Evolutionary conservation across 345 rosid species (phyloP), one percentile per base, ranked within the genome.

Genomic region (Linum usitatissimum): DNA sequence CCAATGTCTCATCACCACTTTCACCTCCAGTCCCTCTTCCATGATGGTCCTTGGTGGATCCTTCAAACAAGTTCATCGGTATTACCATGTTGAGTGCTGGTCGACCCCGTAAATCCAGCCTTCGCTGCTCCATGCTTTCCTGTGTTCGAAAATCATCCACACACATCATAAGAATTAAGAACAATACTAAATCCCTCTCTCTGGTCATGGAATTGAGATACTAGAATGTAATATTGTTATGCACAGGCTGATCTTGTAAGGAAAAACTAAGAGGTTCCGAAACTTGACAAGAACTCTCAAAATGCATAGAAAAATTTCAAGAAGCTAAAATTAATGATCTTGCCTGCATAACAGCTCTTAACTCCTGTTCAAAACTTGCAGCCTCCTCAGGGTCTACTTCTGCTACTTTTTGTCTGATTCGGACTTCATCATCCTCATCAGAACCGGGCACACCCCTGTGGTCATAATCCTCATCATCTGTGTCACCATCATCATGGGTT

Each of bases 121-220:
- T 86, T 49, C 95, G 86, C 68, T 94, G 99, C 79, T 94, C 99
- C 84, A 90, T 85, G 79, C 99, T 94, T 73, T 94, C 96, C 95
- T 90, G 92, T 75, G 79, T 45, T 72, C 5, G 58, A 55, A 55
- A 28, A 14, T 28, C 13, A 20, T 55, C 59, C 30, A 12, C 18
- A 18, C 23, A 18, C 19, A n/a, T 13, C 8, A 54, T n/a, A 8
- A 9, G 8, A n/a, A 9, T 21, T 54, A n/a, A 54, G 15, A 54
- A 13, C 19, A 55, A 28, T 12, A 45, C 51, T 23, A 40, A 39
- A 45, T 45, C 51, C 51, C 51, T 15, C 49, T 42, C 51, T 15
- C 51, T 14, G 17, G 51, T 45, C 14, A 45, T 45, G 51, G 17
- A 10, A 15, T 45, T 45, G 2, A 45, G 51, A 45, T 45, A 45